phyloP scores from a whole-genome alignment of 164 flowering plant species.

The Chimonanthus praecox region DNA sequence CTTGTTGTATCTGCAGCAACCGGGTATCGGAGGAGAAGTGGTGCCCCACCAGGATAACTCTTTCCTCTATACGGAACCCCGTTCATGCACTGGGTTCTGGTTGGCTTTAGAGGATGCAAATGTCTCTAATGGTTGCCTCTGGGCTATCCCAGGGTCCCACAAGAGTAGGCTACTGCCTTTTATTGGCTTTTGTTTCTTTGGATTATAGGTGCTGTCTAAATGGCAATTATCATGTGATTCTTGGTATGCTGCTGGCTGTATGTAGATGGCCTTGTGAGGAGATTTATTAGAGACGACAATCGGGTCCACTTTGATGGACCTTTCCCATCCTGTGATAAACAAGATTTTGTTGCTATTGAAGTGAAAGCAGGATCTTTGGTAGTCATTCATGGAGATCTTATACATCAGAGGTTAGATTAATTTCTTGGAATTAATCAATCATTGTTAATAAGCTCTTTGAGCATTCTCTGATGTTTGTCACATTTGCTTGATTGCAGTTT shows the following conservation, averaged over 20 bases:
- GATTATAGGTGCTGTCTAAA: too few species aligned
- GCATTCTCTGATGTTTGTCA: background rate
- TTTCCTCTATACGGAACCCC: slow-evolving; percentile 79
- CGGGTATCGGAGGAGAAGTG: slow-evolving; percentile 97
- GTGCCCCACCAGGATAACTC: slow-evolving; percentile 98
- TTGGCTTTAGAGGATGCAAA: slow-evolving; percentile 95
- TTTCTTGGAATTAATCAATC: background rate
- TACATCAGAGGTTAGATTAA: slow-evolving; percentile 85
- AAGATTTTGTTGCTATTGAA: slow-evolving; percentile 86
- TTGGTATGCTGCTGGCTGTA: slow-evolving; percentile 1
- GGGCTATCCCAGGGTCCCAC: slow-evolving; percentile 98
- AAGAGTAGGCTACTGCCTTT: slow-evolving; percentile 40
- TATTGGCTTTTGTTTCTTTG: background rate
- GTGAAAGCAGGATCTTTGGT: slow-evolving; percentile 91
- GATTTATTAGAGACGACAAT: slow-evolving; percentile 76
- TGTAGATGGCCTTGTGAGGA: slow-evolving; percentile 90
- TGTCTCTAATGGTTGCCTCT: slow-evolving; percentile 75
- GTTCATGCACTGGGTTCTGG: slow-evolving; percentile 92
- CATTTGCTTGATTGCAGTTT: slow-evolving; percentile 40
- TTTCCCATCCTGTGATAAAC: slow-evolving; percentile 69
- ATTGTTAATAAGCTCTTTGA: background rate
- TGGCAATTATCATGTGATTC: background rate
- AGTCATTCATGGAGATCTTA: slow-evolving; percentile 85
- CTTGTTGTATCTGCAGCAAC: slow-evolving; percentile 61
- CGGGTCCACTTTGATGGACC: slow-evolving; percentile 85